These are phyloP conservation scores for Sporisorium reilianum DNA, from an alignment of 1,284 basidiomycete species.

Conservation along the genomic window DNA sequence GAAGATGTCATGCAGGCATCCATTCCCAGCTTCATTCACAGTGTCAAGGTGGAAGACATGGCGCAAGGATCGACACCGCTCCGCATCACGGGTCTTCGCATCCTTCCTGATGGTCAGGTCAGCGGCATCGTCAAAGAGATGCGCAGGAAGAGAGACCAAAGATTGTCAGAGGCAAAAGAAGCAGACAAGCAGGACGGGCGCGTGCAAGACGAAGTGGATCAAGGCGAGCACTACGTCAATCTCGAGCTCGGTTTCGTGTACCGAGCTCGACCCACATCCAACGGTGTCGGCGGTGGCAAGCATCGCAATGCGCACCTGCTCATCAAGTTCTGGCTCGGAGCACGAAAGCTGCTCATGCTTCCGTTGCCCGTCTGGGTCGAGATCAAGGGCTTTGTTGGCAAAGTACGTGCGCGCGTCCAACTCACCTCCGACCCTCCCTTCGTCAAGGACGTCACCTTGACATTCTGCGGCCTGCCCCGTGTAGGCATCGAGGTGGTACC, in stretches of 20 bases:
- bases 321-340: constrained; percentile 55
- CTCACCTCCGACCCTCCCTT: constrained; percentile 56
- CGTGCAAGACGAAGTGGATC: constrained; percentile 15
- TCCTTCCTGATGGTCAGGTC: constrained; percentile 32
- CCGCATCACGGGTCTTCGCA: constrained; percentile 46
- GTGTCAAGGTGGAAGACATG: constrained; percentile 55
- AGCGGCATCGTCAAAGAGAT: constrained; percentile 6
- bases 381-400: constrained; percentile 55
- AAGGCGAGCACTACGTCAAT: constrained; percentile 48
- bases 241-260: constrained; percentile 52
- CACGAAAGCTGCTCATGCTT: constrained; percentile 35
- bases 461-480: constrained; percentile 52
- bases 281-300: constrained; percentile 34
- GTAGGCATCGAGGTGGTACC: constrained; percentile 53
- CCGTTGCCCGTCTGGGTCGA: constrained; percentile 60
- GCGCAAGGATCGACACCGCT: constrained; percentile 52
- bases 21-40: constrained; percentile 49
- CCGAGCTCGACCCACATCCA: constrained; percentile 36
- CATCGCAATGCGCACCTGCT: constrained; percentile 49
- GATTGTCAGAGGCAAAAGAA: background rate
- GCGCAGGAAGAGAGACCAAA: constrained; percentile 5
- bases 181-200: background rate
- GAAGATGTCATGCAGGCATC: constrained; percentile 60
- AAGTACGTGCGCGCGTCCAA: constrained; percentile 40
- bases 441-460: constrained; percentile 53